A percentile compares a stretch with the other conserved stretches of the same genome.
Conservation (phyloP, 768 basidiomycete species). For the Solioccasus polychromus region DNA sequence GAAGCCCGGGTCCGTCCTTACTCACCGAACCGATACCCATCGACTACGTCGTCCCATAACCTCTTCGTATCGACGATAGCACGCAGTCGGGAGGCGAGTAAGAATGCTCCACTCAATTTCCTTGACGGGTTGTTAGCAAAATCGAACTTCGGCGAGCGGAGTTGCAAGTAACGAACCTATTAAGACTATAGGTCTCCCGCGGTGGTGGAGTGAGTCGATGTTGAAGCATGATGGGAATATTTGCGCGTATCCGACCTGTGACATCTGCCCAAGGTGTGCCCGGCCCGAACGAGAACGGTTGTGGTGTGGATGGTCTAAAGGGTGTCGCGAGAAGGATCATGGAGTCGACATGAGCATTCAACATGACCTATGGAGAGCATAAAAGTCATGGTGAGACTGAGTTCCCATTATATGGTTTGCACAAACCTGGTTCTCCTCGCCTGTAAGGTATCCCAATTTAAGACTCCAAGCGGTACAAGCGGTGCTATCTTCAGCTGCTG, state of each 20-base stretch:
- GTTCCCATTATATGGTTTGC: background rate
- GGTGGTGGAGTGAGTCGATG: slow-evolving; percentile 91
- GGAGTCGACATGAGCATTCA: slow-evolving; percentile 80
- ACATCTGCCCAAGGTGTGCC: slow-evolving; percentile 64
- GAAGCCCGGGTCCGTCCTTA: background rate
- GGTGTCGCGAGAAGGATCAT: slow-evolving; percentile 84
- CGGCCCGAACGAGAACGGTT: slow-evolving; percentile 79
- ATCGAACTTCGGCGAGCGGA: background rate
- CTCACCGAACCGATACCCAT: slow-evolving; percentile 16
- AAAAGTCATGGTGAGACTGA: background rate
- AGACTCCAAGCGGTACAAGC: slow-evolving; percentile 71
- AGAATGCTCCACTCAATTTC: slow-evolving; percentile 80
- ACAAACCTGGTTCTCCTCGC: slow-evolving; percentile 74
- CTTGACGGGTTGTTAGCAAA: slow-evolving; percentile 25
- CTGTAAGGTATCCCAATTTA: slow-evolving; percentile 88
- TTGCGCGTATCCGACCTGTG: slow-evolving; percentile 70
- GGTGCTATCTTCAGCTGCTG: slow-evolving; percentile 62
- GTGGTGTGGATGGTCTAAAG: slow-evolving; percentile 61
- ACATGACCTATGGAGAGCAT: slow-evolving; percentile 53
- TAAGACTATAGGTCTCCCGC: slow-evolving; percentile 90
- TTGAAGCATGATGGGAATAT: slow-evolving; percentile 88
- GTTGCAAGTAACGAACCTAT: slow-evolving; percentile 52
- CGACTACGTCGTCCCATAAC: slow-evolving; percentile 74
- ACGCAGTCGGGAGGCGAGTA: slow-evolving; percentile 71
- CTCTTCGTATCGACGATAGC: slow-evolving; percentile 70